Evolutionary conservation across 345 rosid genomes (phyloP), one percentile per base, ranked within the genome.

Genomic region (Eucalyptus sp.): DNA sequence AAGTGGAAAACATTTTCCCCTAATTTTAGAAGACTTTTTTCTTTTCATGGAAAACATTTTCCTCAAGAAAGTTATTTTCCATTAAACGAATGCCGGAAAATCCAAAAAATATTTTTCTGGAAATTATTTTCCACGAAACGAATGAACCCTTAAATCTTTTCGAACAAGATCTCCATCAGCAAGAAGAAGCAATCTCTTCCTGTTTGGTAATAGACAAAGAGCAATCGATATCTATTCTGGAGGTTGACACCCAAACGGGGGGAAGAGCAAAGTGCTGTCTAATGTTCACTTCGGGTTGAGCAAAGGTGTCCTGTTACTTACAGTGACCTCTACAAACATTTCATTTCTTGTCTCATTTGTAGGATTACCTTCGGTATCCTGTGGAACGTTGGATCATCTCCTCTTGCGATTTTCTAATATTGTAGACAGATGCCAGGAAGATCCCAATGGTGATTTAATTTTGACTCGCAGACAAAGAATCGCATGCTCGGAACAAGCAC

Each of bases 391-490:
- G 66, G 66, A 60, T 60, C 31, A 29, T 29, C 71, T 62, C 71
- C 37, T 29, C 18, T 62, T 29, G 71, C 0, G 7, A 29, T 29
- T 29, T 62, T 13, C 33, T 41, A n/a, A n/a, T 64, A 62, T 62
- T 25, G 29, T 14, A 5, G 41, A 15, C 41, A 4, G 9, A 2
- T 64, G 41, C 76, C 41, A 7, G 18, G 76, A n/a, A n/a, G 76
- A 66, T 66, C 41, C 76, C 3, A 1, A 1, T 14, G 76, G 41
- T 8, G 37, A 66, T 66, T 31, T 66, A 15, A 66, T 14, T 64
- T 66, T 27, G 20, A 15, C 76, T n/a, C 1, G 2, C 1, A 0
- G 3, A 7, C 0, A 1, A 60, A 60, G 66, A 60, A 60, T 60
- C 31, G 2, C 31, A 25, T 60, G n/a, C 15, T 11, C 15, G n/a